These are phyloP conservation scores for Puccinellia tenuiflora DNA, from an alignment of 176 grass and related monocot genomes.

Conservation along the genomic window DNA sequence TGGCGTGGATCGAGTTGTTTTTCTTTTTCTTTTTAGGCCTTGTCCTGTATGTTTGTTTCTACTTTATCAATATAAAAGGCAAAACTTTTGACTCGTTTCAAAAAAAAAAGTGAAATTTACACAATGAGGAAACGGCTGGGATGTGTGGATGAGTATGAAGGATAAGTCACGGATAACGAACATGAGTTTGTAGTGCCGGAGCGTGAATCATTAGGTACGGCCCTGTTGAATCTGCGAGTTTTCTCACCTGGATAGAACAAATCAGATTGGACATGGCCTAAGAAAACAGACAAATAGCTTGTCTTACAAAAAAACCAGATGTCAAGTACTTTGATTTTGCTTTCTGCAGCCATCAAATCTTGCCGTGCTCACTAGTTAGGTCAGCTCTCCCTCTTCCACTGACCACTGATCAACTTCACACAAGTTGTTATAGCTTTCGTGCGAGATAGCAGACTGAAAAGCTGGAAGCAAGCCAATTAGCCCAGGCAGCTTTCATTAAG, in stretches of 20 bases:
- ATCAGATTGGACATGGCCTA: no score
- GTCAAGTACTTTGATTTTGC: not conserved
- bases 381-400: slow-evolving; percentile 10
- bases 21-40: no score
- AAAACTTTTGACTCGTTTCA: no score
- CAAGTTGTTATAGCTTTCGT: not conserved
- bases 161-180: no score
- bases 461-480: slow-evolving; percentile 18
- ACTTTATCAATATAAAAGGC: no score
- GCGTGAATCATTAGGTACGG: not conserved
- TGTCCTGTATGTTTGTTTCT: no score
- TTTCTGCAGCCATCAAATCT: not conserved
- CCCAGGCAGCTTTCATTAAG: slow-evolving; percentile 31
- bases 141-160: no score
- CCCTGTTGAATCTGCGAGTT: not conserved
- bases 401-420: slow-evolving; percentile 16
- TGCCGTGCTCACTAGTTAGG: not conserved
- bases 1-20: no score
- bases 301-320: not conserved
- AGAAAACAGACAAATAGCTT: not conserved
- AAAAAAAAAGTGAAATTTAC: no score
- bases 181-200: no score
- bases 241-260: not conserved
- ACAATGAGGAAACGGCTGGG: no score
- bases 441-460: slow-evolving; percentile 8